A percentile compares a stretch with the other conserved stretches of the same genome.
Conservation (phyloP, 2,329 filamentous ascomycete genomes). For the Claviceps pusilla region DNA sequence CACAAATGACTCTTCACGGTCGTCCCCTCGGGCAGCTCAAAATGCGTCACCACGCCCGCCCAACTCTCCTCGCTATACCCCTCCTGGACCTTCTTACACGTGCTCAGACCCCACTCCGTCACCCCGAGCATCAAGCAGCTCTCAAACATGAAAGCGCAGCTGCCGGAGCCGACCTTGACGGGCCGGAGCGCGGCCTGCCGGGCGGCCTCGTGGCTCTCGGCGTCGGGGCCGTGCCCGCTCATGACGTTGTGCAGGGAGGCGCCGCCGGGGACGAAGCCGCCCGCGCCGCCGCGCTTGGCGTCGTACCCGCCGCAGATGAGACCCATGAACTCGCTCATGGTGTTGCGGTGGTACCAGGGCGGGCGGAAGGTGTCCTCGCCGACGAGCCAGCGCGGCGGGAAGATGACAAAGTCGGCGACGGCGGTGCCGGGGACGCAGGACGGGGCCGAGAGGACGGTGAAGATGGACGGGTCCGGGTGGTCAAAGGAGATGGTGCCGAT, state of each 20-base stretch:
- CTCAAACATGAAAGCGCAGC: constrained; percentile 58
- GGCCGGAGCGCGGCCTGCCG: constrained; percentile 38
- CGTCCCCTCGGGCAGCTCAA: constrained; percentile 28
- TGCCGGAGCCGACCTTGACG: constrained; percentile 42
- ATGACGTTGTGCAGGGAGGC: constrained; percentile 55
- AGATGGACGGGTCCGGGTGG: constrained; percentile 68
- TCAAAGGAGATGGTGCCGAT: constrained; percentile 61
- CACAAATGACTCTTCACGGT: constrained; percentile 13
- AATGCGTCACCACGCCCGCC: constrained; percentile 51
- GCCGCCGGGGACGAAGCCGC: constrained; percentile 42
- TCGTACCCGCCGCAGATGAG: constrained; percentile 44
- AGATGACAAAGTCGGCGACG: constrained; percentile 58
- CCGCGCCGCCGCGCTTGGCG: constrained; percentile 38
- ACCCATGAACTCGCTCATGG: constrained; percentile 52
- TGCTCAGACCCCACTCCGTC: constrained; percentile 51
- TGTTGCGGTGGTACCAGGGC: constrained; percentile 60
- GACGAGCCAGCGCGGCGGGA: constrained; percentile 57
- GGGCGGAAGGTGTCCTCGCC: constrained; percentile 56
- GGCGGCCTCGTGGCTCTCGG: constrained; percentile 39
- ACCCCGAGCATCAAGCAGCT: constrained; percentile 56
- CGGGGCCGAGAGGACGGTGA: constrained; percentile 52
- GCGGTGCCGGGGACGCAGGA: constrained; percentile 55
- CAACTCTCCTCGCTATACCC: constrained; percentile 56
- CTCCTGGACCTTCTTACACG: constrained; percentile 41
- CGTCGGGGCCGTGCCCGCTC: constrained; percentile 51